These are phyloP conservation scores for Venturia carpophila DNA, from an alignment of 2,329 filamentous ascomycete species.

Conservation along the genomic window DNA sequence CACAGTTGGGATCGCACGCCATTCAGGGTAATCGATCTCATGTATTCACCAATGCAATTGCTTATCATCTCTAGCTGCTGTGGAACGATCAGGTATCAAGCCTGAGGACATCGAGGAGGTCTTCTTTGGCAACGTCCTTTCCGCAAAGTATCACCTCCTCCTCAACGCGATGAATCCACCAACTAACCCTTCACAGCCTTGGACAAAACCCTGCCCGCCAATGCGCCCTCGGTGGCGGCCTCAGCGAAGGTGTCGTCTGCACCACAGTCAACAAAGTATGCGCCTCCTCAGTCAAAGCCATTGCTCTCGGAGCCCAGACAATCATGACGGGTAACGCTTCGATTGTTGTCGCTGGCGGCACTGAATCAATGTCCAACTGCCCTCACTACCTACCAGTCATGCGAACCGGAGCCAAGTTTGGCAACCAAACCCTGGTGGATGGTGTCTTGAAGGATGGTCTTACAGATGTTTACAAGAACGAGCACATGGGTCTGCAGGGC, in stretches of 20 bases:
- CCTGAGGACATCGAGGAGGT: slow-evolving; percentile 88
- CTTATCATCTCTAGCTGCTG: slow-evolving; percentile 48
- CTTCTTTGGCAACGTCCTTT: slow-evolving; percentile 96
- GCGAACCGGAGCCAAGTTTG: slow-evolving; percentile 86
- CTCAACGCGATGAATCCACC: slow-evolving; percentile 16
- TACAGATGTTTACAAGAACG: slow-evolving; percentile 88
- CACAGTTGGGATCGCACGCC: slow-evolving; percentile 79
- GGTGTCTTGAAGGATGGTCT: slow-evolving; percentile 91
- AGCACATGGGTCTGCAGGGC: slow-evolving; percentile 90
- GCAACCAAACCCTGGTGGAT: slow-evolving; percentile 80
- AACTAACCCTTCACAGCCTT: slow-evolving; percentile 49
- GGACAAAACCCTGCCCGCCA: slow-evolving; percentile 96
- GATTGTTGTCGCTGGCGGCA: slow-evolving; percentile 86
- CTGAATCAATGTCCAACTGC: slow-evolving; percentile 97
- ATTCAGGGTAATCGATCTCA: slow-evolving; percentile 65
- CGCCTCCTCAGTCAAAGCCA: slow-evolving; percentile 87
- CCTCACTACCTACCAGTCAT: slow-evolving; percentile 91
- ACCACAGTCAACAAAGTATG: slow-evolving; percentile 99
- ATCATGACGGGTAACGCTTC: slow-evolving; percentile 95
- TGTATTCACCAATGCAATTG: slow-evolving; percentile 12
- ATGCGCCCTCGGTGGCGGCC: slow-evolving; percentile 82
- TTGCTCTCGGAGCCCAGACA: slow-evolving; percentile 90
- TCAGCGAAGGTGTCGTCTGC: slow-evolving; percentile 68
- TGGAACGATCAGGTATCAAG: slow-evolving; percentile 82
- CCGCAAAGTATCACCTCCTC: slow-evolving; percentile 63